Evolutionary conservation across 2,329 filamentous ascomycete genomes (phyloP).

Genomic region (Paecilomyces formosus): DNA sequence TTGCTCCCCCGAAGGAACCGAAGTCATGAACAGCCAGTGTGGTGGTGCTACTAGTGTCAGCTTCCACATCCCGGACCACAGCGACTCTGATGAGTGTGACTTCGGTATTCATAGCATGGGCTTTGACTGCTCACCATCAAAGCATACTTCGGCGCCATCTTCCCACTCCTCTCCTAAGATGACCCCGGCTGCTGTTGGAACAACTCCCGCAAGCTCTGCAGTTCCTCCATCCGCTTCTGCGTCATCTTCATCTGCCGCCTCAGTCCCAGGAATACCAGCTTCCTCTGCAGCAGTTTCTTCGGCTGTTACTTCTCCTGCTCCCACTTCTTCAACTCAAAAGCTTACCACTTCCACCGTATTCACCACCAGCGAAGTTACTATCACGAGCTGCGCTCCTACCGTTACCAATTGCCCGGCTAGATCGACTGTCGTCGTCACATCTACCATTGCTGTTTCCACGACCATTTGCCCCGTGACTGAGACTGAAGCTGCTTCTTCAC

Average conservation of each 20-base stretch:
- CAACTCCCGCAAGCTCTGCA: background rate
- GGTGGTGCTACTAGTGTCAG: constrained; percentile 80
- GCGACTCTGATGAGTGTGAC: constrained; percentile 54
- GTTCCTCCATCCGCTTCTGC: background rate
- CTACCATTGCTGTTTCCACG: constrained; percentile 51
- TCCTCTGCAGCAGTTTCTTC: background rate
- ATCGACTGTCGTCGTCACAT: constrained; percentile 44
- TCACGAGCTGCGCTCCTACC: constrained; percentile 33
- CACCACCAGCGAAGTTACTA: constrained; percentile 28
- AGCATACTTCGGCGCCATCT: constrained; percentile 6
- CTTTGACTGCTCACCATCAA: constrained; percentile 58
- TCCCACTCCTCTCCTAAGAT: background rate
- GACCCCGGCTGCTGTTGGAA: constrained; percentile 8
- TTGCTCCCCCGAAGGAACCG: constrained; percentile 61
- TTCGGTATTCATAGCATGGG: constrained; percentile 67
- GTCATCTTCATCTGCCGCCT: constrained; percentile 6
- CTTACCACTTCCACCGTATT: constrained; percentile 32
- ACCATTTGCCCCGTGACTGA: constrained; percentile 48
- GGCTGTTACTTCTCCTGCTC: constrained; percentile 9
- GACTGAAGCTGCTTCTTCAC: constrained; percentile 18
- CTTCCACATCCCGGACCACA: constrained; percentile 54
- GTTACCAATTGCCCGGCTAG: constrained; percentile 46
- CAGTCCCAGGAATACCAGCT: constrained; percentile 16
- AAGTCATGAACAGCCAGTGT: constrained; percentile 78
- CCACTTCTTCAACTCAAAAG: constrained; percentile 11